These are phyloP conservation scores for Suillus hirtellus DNA, from an alignment of 768 basidiomycete species.

Conservation along the genomic window DNA sequence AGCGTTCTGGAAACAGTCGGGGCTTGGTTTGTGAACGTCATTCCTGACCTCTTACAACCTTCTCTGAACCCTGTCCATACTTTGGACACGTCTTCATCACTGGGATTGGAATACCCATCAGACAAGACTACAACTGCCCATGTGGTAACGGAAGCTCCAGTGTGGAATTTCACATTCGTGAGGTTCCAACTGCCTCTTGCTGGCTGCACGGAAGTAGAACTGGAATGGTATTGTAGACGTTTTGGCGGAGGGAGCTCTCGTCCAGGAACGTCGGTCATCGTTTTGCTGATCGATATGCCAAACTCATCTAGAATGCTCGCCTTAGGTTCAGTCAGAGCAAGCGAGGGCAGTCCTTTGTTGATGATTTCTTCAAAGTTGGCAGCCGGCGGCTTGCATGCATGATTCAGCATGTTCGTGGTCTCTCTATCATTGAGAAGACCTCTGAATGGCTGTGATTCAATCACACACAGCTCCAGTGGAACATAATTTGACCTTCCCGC, in stretches of 20 bases:
- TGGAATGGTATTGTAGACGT: neutral
- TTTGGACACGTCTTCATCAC: neutral
- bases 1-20: neutral
- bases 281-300: neutral
- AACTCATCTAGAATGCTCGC: neutral
- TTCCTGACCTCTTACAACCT: neutral
- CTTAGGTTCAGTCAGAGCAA: neutral
- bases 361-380: neutral
- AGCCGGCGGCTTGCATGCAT: neutral
- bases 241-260: neutral
- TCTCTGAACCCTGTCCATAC: neutral
- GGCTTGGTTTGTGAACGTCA: neutral
- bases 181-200: neutral
- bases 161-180: neutral
- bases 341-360: slow-evolving; percentile 38
- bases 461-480: neutral
- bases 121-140: neutral
- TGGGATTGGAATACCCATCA: neutral
- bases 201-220: neutral
- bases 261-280: neutral
- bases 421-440: slow-evolving; percentile 61
- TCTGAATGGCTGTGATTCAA: slow-evolving; percentile 51
- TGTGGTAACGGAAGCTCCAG: neutral
- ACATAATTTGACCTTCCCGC: neutral
- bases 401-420: slow-evolving; percentile 55